These are phyloP conservation scores for Auricularia heimuer DNA, from an alignment of 768 basidiomycete genomes.

Conservation along the genomic window DNA sequence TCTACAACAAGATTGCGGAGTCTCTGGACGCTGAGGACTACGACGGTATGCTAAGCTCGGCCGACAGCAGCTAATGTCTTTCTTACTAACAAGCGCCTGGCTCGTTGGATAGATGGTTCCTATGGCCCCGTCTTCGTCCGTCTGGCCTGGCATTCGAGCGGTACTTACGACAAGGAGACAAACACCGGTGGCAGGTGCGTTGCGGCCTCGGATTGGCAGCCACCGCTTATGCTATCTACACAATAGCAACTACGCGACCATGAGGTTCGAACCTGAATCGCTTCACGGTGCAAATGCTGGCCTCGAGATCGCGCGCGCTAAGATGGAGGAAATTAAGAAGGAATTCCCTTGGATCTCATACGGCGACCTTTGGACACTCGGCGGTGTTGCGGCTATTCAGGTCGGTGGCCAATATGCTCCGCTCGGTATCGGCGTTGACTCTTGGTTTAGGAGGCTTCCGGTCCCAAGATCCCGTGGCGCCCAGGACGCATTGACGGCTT, in stretches of 20 bases:
- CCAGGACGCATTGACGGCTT: slow-evolving; percentile 87
- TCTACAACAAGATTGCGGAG: slow-evolving; percentile 85
- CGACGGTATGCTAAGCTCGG: slow-evolving; percentile 51
- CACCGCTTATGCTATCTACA: not conserved
- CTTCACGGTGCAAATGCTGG: slow-evolving; percentile 79
- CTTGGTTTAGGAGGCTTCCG: slow-evolving; percentile 64
- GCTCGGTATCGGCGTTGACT: not conserved
- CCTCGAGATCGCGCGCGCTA: slow-evolving; percentile 63
- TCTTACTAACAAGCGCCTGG: not conserved
- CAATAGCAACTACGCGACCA: slow-evolving; percentile 88
- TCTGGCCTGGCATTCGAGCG: slow-evolving; percentile 90
- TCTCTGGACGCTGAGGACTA: slow-evolving; percentile 68
- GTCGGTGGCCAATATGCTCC: slow-evolving; percentile 18
- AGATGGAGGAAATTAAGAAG: slow-evolving; percentile 81
- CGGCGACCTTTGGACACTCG: slow-evolving; percentile 95
- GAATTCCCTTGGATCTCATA: slow-evolving; percentile 92
- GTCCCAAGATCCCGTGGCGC: slow-evolving; percentile 89
- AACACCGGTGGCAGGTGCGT: slow-evolving; percentile 71
- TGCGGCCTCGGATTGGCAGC: not conserved
- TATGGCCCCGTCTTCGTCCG: slow-evolving; percentile 82
- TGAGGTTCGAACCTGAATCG: slow-evolving; percentile 91
- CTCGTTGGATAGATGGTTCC: slow-evolving; percentile 56
- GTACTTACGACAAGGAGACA: slow-evolving; percentile 78
- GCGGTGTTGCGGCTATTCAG: slow-evolving; percentile 82
- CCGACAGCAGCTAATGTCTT: not conserved